Conservation (phyloP, 177 flowering plant genomes). For the Vitis hybrid region DNA sequence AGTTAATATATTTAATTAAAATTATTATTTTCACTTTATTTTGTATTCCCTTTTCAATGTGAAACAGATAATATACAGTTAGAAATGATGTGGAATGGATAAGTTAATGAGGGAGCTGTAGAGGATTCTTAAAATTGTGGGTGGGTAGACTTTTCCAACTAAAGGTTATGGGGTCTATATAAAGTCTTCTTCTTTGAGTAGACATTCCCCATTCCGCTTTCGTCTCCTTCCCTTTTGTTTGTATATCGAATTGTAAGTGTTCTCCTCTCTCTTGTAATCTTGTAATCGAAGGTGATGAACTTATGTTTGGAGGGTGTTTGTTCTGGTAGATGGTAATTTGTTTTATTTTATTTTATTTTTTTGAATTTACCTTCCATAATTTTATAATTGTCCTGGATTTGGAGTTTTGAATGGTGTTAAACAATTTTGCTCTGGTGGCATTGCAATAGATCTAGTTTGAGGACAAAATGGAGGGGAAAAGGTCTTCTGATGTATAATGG, state of each 20-base stretch:
- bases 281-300: background rate
- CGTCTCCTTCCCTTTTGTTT: constrained; percentile 1
- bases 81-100: too few species aligned
- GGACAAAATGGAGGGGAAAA: too few species aligned
- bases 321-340: background rate
- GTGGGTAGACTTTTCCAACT: background rate
- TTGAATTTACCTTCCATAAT: background rate
- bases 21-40: too few species aligned
- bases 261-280: constrained; percentile 3
- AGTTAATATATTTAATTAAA: too few species aligned
- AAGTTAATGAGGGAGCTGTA: constrained; percentile 6
- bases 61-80: too few species aligned
- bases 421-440: too few species aligned
- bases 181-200: background rate
- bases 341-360: background rate
- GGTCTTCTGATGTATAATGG: too few species aligned
- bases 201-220: constrained; percentile 1
- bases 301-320: background rate
- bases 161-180: background rate
- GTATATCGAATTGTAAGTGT: constrained; percentile 2
- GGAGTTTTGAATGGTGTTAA: background rate
- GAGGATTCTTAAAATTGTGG: background rate
- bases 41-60: too few species aligned
- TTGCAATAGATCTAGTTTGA: too few species aligned
- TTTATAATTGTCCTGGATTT: background rate